Evolutionary conservation across 768 basidiomycete genomes (phyloP).

Genomic region (Lentinula lateritia): DNA sequence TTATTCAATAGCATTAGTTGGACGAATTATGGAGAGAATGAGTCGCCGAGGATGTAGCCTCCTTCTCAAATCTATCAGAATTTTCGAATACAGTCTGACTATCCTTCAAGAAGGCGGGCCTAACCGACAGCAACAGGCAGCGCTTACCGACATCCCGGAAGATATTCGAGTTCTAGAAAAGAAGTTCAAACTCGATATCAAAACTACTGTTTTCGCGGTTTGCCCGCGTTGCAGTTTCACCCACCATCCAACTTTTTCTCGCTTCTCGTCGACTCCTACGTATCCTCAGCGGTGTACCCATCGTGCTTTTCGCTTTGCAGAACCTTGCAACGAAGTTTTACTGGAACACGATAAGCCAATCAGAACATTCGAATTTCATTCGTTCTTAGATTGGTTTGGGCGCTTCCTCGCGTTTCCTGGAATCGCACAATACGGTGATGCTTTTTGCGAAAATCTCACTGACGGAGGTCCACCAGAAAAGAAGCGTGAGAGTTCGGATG

Average conservation of each 20-base stretch:
- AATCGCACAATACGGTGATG: neutral
- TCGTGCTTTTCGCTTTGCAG: neutral
- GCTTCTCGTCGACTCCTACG: neutral
- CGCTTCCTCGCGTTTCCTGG: neutral
- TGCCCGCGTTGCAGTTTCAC: neutral
- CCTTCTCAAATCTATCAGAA: neutral
- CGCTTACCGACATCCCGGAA: neutral
- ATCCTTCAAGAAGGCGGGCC: neutral
- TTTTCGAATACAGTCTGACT: neutral
- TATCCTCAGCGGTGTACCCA: neutral
- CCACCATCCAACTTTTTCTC: neutral
- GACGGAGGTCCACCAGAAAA: neutral
- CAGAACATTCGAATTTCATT: neutral
- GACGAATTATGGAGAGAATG: neutral
- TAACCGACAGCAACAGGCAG: neutral
- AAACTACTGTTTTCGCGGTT: neutral
- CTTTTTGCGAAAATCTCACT: neutral
- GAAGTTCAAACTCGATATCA: neutral
- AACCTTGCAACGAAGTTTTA: neutral
- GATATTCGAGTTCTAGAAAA: neutral
- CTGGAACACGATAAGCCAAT: neutral
- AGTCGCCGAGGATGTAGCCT: neutral
- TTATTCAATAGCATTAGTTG: neutral
- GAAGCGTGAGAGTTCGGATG: neutral
- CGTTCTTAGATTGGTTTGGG: slow-evolving; percentile 2